These are phyloP conservation scores for Baeospora myosura DNA, from an alignment of 1,284 basidiomycete species.

Conservation along the genomic window DNA sequence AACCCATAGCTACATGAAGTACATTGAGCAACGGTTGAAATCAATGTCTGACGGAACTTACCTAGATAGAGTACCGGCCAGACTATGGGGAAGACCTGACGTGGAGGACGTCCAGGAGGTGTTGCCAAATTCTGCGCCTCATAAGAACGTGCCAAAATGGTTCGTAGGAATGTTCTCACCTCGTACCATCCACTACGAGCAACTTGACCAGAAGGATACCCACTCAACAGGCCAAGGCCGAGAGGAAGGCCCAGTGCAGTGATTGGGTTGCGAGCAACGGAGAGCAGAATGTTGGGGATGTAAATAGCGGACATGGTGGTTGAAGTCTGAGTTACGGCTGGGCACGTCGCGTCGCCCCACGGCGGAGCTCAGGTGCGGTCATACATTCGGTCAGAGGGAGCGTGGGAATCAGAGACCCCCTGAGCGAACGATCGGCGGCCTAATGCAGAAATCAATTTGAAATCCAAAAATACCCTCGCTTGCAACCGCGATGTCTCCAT, in stretches of 20 bases:
- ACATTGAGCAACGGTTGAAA: not conserved
- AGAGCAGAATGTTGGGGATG: slow-evolving; percentile 42
- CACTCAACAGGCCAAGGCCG: slow-evolving; percentile 47
- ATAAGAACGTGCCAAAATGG: slow-evolving; percentile 1
- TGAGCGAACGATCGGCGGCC: no score
- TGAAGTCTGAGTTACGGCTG: no score
- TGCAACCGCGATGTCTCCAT: slow-evolving; percentile 42
- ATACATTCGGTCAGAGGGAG: no score
- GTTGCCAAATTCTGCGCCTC: slow-evolving; percentile 28
- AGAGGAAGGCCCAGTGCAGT: slow-evolving; percentile 59
- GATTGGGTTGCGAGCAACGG: slow-evolving; percentile 51
- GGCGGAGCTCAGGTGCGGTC: no score
- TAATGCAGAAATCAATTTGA: no score
- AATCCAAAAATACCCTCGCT: not conserved
- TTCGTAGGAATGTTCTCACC: slow-evolving; percentile 25
- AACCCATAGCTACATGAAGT: slow-evolving; percentile 51
- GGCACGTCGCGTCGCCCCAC: no score
- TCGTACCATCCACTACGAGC: slow-evolving; percentile 52
- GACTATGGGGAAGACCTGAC: slow-evolving; percentile 49
- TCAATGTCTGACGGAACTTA: slow-evolving; percentile 17
- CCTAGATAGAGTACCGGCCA: slow-evolving; percentile 50
- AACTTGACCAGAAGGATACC: slow-evolving; percentile 40
- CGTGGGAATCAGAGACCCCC: no score
- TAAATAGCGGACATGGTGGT: slow-evolving; percentile 24
- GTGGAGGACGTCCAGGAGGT: slow-evolving; percentile 43